phyloP scores from a whole-genome alignment of 176 grass and related monocot genomes.

The Rhynchospora tenuis region DNA sequence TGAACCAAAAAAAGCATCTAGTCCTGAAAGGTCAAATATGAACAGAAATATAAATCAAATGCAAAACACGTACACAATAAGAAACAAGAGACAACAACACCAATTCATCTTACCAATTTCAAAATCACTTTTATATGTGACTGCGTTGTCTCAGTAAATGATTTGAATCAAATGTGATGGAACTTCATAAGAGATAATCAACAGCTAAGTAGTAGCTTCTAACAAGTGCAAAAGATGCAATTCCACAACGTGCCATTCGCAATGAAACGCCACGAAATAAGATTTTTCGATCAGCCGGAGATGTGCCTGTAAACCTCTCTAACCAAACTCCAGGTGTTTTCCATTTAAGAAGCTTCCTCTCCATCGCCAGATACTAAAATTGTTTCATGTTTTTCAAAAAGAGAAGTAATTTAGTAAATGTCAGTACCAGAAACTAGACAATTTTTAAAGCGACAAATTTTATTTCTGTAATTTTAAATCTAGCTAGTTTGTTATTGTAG shows the following conservation, averaged over 20 bases:
- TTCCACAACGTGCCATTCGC: conserved; percentile 53
- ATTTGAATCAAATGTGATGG: neutral
- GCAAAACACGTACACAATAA: neutral
- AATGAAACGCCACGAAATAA: conserved; percentile 60
- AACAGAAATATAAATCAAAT: neutral
- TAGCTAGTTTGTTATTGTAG: neutral
- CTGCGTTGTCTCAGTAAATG: neutral
- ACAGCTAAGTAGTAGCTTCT: conserved; percentile 63
- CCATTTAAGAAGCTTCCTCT: conserved; percentile 82
- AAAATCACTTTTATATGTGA: neutral
- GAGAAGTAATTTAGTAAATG: neutral
- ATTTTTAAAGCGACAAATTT: neutral
- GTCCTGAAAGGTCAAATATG: neutral
- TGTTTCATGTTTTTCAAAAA: neutral
- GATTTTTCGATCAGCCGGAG: conserved; percentile 55
- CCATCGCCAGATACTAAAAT: conserved; percentile 69
- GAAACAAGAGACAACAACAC: neutral
- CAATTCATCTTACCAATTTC: neutral
- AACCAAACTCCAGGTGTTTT: conserved; percentile 62
- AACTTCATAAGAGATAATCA: conserved; percentile 47
- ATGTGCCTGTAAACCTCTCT: conserved; percentile 76
- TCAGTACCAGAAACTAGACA: neutral
- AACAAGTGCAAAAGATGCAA: conserved; percentile 69
- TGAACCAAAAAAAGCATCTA: neutral
- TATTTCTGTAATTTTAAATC: neutral